A percentile compares a stretch with the other conserved stretches of the same genome.
Evolutionary conservation across 805 yeast genomes (phyloP).

Genomic region (Yamadazyma scolyti): DNA sequence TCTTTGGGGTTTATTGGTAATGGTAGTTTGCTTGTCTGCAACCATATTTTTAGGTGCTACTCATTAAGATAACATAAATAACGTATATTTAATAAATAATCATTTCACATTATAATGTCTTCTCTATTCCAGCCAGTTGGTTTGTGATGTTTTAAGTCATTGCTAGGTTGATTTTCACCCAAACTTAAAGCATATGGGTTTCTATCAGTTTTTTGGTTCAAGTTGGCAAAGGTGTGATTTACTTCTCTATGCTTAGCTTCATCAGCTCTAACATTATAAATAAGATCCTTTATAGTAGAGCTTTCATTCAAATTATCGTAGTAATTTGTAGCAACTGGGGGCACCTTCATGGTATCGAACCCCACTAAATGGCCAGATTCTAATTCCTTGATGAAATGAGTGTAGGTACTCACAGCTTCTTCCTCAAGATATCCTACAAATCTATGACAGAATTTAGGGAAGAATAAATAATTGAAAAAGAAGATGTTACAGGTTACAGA

Average conservation of each 20-base stretch:
- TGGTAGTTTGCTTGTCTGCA: constrained; percentile 52
- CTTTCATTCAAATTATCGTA: constrained; percentile 54
- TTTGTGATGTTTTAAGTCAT: constrained; percentile 27
- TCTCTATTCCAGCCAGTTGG: constrained; percentile 41
- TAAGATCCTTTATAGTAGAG: constrained; percentile 55
- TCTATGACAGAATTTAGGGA: constrained; percentile 66
- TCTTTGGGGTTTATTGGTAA: constrained; percentile 52
- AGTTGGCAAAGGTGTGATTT: constrained; percentile 71
- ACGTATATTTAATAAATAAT: background rate
- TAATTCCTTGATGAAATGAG: constrained; percentile 54
- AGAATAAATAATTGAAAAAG: constrained; percentile 53
- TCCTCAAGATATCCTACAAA: constrained; percentile 78
- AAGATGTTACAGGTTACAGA: constrained; percentile 63
- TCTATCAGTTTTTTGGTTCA: constrained; percentile 50
- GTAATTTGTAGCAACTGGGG: constrained; percentile 59
- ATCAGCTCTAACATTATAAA: constrained; percentile 65
- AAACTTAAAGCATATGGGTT: constrained; percentile 61
- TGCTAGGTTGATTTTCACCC: constrained; percentile 36
- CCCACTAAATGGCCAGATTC: constrained; percentile 48
- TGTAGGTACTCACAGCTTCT: constrained; percentile 69
- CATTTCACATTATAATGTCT: constrained; percentile 25
- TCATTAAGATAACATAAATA: constrained; percentile 6
- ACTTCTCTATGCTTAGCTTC: constrained; percentile 80
- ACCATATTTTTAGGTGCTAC: constrained; percentile 37
- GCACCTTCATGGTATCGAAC: constrained; percentile 43